phyloP scores from a whole-genome alignment of 78 protist genomes.

The Tieghemostelium lacteum region DNA sequence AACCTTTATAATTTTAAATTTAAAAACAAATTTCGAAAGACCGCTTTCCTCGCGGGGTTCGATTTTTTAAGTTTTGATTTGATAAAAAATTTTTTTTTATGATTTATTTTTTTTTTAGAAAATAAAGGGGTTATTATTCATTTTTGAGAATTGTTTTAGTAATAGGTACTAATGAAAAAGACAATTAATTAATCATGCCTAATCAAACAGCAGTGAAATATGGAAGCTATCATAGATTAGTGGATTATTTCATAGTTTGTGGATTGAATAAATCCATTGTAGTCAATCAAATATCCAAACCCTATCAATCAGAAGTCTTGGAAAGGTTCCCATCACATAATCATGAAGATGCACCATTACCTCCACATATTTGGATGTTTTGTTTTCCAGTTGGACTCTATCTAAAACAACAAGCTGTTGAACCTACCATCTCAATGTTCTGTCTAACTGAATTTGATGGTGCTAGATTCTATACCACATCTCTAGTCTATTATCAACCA shows the following conservation, averaged over 20 bases:
- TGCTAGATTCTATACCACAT: slow-evolving; percentile 56
- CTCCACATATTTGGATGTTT: slow-evolving; percentile 78
- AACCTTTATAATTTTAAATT: neutral
- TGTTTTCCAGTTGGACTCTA: slow-evolving; percentile 75
- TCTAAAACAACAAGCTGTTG: slow-evolving; percentile 2
- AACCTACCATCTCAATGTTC: slow-evolving; percentile 67
- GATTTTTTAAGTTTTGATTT: too few relatives aligned
- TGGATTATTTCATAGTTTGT: slow-evolving; percentile 69
- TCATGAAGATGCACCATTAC: slow-evolving; percentile 36
- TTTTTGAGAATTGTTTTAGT: too few relatives aligned
- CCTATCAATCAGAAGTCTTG: slow-evolving; percentile 53
- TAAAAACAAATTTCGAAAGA: too few relatives aligned
- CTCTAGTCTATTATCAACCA: slow-evolving; percentile 51
- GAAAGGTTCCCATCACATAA: slow-evolving; percentile 45
- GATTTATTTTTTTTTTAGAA: too few relatives aligned
- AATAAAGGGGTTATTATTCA: too few relatives aligned
- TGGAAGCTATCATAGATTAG: slow-evolving; percentile 31
- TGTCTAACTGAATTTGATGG: slow-evolving; percentile 74
- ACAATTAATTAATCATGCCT: too few relatives aligned
- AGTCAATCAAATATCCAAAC: slow-evolving; percentile 15
- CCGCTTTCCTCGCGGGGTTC: too few relatives aligned
- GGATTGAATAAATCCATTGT: slow-evolving; percentile 63
- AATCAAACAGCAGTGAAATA: too few relatives aligned
- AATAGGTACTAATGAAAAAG: too few relatives aligned
- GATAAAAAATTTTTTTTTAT: too few relatives aligned